Evolutionary conservation across 129 eudicot species (phyloP).

Genomic region (Dittrichia graveolens): DNA sequence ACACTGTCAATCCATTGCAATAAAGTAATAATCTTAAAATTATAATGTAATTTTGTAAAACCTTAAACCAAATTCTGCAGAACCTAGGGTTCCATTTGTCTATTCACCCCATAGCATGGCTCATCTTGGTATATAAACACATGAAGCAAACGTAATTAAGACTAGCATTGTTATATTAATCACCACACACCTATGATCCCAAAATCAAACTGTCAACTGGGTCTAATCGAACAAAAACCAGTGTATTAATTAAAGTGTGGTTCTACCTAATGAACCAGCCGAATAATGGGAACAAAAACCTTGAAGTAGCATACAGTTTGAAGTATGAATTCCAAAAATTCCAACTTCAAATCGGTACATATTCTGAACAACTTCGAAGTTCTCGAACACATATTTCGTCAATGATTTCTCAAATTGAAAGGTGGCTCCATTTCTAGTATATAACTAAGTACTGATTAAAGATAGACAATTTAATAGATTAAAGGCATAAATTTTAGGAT

Average conservation of each 20-base stretch:
- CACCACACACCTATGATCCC: not conserved
- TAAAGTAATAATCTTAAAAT: not conserved
- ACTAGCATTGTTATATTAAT: not conserved
- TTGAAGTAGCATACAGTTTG: no score
- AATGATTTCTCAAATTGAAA: not conserved
- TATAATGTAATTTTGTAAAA: not conserved
- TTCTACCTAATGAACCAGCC: not conserved
- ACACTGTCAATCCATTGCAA: not conserved
- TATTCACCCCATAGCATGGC: not conserved
- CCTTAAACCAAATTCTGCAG: not conserved
- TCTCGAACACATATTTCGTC: not conserved
- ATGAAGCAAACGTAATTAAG: no score
- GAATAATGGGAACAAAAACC: not conserved
- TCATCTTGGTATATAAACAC: no score
- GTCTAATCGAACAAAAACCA: no score
- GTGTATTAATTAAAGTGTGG: no score
- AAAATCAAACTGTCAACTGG: not conserved
- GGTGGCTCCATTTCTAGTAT: not conserved
- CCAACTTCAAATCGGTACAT: constrained; percentile 1
- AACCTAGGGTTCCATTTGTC: not conserved
- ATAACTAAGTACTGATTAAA: not conserved
- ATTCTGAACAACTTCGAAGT: not conserved
- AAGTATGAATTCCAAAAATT: not conserved
- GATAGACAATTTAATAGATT: constrained; percentile 6
- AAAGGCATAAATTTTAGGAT: not conserved